Evolutionary conservation across 2,329 filamentous ascomycete genomes (phyloP).

Genomic region (Celoporthe dispersa): DNA sequence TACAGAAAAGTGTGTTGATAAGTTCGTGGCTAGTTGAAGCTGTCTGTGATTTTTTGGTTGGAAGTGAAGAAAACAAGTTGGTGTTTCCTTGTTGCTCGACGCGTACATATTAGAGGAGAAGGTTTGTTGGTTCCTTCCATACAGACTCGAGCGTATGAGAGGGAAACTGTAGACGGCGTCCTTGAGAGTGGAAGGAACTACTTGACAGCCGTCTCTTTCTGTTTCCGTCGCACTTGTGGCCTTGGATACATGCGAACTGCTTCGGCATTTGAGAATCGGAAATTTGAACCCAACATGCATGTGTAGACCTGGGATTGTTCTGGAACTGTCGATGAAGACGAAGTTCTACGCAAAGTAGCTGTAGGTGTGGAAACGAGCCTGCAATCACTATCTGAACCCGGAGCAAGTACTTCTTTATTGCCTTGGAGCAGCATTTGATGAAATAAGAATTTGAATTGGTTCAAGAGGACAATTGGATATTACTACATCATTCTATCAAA

Average conservation of each 20-base stretch:
- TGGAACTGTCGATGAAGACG: too few relatives aligned
- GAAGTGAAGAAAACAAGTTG: not conserved
- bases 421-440: too few relatives aligned
- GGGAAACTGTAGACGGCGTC: not conserved
- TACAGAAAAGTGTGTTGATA: not conserved
- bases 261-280: not conserved
- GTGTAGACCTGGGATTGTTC: too few relatives aligned
- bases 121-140: not conserved
- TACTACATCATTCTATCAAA: too few relatives aligned
- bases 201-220: not conserved
- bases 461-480: too few relatives aligned
- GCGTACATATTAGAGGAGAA: not conserved
- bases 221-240: not conserved
- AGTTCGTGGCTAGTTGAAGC: not conserved
- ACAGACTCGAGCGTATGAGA: not conserved
- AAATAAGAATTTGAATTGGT: too few relatives aligned
- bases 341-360: too few relatives aligned
- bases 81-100: not conserved
- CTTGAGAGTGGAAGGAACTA: not conserved
- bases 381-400: too few relatives aligned
- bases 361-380: too few relatives aligned
- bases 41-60: not conserved
- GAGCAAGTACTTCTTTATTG: too few relatives aligned
- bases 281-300: not conserved
- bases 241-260: not conserved